Conservation (phyloP, 2,329 filamentous ascomycete species). For the Hypoxylon sp. region DNA sequence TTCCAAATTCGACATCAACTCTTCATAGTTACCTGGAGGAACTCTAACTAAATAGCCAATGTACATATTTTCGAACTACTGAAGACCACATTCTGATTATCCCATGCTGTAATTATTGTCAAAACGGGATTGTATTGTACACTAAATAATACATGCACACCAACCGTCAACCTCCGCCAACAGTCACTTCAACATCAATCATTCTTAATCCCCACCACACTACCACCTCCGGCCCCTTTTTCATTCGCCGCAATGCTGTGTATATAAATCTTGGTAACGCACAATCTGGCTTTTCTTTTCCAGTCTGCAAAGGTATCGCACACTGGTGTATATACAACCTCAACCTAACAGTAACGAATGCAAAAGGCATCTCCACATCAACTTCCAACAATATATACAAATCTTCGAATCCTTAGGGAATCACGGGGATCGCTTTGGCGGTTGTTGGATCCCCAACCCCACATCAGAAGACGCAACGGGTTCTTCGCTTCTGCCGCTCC, state of each 20-base stretch:
- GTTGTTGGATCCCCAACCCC: constrained; percentile 40
- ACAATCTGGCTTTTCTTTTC: constrained; percentile 20
- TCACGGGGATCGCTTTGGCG: constrained; percentile 13
- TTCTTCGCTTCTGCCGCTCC: constrained; percentile 14
- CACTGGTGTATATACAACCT: constrained; percentile 16
- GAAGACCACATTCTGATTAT: neutral
- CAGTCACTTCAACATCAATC: constrained; percentile 2
- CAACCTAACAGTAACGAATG: constrained; percentile 5
- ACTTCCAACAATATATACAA: constrained; percentile 21
- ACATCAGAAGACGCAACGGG: constrained; percentile 14
- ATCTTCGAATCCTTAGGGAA: constrained; percentile 4
- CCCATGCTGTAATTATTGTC: neutral
- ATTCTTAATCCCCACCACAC: neutral
- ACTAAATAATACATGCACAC: neutral
- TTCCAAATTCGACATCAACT: neutral
- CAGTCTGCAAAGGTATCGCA: constrained; percentile 14
- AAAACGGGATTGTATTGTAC: neutral
- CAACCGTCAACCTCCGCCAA: neutral
- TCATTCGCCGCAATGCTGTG: constrained; percentile 6
- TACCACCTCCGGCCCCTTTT: no score
- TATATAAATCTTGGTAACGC: constrained; percentile 10
- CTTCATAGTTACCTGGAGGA: neutral
- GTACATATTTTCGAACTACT: neutral
- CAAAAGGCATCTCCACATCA: neutral
- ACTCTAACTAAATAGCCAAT: neutral